Evolutionary conservation across 192 early-diverging fungal genomes (phyloP).

Genomic region (Backusella luteola): DNA sequence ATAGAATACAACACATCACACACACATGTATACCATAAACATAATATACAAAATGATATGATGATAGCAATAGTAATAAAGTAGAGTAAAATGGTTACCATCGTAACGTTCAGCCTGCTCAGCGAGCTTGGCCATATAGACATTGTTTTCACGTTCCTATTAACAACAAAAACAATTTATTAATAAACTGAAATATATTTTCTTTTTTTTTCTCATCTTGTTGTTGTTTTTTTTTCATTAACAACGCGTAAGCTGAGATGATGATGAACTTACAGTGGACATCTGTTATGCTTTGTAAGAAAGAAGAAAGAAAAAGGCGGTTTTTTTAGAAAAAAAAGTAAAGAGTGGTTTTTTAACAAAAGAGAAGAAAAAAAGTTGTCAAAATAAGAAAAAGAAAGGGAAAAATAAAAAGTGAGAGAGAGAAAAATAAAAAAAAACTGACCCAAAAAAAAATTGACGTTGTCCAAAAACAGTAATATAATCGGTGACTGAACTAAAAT

Average conservation of each 20-base stretch:
- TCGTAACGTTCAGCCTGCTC: constrained; percentile 88
- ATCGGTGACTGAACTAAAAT: constrained; percentile 8
- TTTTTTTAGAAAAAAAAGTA: neutral
- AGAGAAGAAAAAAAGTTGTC: constrained; percentile 2
- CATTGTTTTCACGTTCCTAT: constrained; percentile 64
- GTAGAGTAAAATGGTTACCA: constrained; percentile 39
- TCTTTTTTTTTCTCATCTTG: neutral
- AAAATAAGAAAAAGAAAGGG: neutral
- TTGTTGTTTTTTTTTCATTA: neutral
- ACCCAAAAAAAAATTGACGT: constrained; percentile 1
- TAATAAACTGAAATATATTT: neutral
- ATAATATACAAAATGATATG: too few relatives aligned
- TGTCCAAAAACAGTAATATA: neutral
- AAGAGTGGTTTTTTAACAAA: neutral
- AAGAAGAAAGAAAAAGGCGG: neutral
- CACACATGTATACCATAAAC: neutral
- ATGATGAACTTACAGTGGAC: constrained; percentile 15
- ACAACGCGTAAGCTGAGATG: constrained; percentile 9
- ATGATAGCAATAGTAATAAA: neutral
- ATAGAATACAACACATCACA: neutral
- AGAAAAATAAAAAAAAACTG: neutral
- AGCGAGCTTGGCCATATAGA: constrained; percentile 98
- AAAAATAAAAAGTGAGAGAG: neutral
- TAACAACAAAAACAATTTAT: neutral
- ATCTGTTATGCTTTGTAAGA: constrained; percentile 2